Base-by-base conservation (phyloP, 1,284 basidiomycete genomes). In the Ganoderma boninense region DNA sequence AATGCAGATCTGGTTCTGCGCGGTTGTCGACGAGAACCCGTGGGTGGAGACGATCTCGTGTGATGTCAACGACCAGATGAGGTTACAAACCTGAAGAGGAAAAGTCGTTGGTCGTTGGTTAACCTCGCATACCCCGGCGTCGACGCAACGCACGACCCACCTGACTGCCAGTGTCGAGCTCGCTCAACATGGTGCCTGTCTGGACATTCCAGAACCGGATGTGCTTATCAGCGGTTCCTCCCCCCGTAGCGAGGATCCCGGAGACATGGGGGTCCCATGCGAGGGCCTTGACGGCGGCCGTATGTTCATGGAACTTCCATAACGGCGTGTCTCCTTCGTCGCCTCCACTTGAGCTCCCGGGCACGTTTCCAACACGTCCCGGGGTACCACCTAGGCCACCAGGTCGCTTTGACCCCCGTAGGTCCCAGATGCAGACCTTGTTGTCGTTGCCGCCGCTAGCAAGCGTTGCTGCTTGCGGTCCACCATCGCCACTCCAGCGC, bases 371-470 rank as follows among this genome's bases (percentile, higher is more conserved):
- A 2, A 74, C 75, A 59, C 67, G 76, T 71, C 69, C 77, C 70
- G 52, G 76, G 3, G 70, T 69, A 70, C 67, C 77, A 68, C 74
- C 74, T 29, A 65, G 76, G 2, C 70, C 71, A 73, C 69, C 81
- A 69, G 83, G 81, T 52, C 92, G 80, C 75, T 84, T 85, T 3
- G 88, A 88, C 2, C 91, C 91, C 32, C 92, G 83, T 69, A 94
- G 77, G 76, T 98, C 96, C 96, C 97, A 99, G 67, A 99, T 95
- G 76, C 96, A 96, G 11, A 99, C 93, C 83, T 98, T 97, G 84
- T 99, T 99, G 83, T 99, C 98, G 81, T 99, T 99, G 0, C 97
- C 97, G 1, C 98, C 97, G 72, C 94, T 96, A 4, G 97, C 97
- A 2, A 99, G 88, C 32, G 79, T 68, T 13, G 80, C 79, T 40